These are phyloP conservation scores for Crataegus laevigata DNA, from an alignment of 306 rosid species.

Conservation along the genomic window DNA sequence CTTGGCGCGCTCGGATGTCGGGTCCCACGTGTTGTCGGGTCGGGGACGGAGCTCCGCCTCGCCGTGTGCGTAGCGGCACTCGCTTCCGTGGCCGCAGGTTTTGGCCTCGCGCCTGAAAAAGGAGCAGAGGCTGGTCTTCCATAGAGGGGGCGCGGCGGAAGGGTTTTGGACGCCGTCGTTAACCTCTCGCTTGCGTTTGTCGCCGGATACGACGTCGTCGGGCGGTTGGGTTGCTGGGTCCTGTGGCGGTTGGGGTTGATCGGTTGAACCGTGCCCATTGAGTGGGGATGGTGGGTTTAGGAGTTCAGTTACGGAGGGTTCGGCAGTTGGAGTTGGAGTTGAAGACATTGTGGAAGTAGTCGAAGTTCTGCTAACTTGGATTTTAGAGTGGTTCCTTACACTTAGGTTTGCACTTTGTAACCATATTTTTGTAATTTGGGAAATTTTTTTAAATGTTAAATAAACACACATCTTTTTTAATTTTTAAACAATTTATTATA, in stretches of 20 bases:
- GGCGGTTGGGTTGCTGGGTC: slow-evolving; percentile 4
- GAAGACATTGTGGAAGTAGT: slow-evolving; percentile 43
- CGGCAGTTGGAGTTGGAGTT: slow-evolving; percentile 31
- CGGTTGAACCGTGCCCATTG: slow-evolving; percentile 33
- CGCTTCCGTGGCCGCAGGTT: slow-evolving; percentile 66
- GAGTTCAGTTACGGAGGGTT: slow-evolving; percentile 27
- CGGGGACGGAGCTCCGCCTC: slow-evolving; percentile 85
- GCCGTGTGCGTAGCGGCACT: slow-evolving; percentile 73
- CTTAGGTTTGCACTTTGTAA: not conserved
- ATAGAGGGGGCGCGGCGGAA: slow-evolving; percentile 40
- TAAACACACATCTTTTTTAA: too few relatives aligned
- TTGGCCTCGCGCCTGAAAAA: slow-evolving; percentile 56
- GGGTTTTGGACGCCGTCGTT: not conserved
- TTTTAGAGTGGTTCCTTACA: not conserved
- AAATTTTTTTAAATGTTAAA: too few relatives aligned
- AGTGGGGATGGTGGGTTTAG: slow-evolving; percentile 13
- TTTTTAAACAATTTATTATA: fast-evolving
- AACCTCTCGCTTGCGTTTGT: slow-evolving; percentile 71
- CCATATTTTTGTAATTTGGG: not conserved
- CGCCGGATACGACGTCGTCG: slow-evolving; percentile 29
- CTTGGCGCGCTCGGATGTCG: slow-evolving; percentile 79
- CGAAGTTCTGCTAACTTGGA: not conserved
- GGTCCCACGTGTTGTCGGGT: slow-evolving; percentile 90
- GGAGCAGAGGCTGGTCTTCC: slow-evolving; percentile 92
- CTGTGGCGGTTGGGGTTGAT: not conserved